phyloP scores from a whole-genome alignment of 441 rosid genomes.

The Capsella rubella region DNA sequence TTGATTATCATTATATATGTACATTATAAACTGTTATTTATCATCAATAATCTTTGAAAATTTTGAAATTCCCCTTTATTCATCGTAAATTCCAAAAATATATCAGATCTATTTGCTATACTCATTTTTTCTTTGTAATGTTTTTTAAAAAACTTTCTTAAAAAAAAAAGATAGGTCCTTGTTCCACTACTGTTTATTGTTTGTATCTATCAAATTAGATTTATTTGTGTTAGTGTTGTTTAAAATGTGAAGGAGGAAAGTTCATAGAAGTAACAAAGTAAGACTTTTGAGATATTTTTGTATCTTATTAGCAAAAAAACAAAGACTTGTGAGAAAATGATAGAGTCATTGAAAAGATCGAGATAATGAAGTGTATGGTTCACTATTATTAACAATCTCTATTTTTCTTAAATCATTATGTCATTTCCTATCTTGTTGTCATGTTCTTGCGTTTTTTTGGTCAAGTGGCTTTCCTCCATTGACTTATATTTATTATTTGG shows the following conservation, averaged over 20 bases:
- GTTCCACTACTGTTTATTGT: background rate
- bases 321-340: constrained; percentile 25
- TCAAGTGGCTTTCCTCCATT: constrained; percentile 42
- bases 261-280: constrained; percentile 26
- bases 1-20: background rate
- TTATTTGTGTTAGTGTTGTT: background rate
- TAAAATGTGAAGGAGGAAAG: constrained; percentile 25
- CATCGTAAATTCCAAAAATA: background rate
- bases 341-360: constrained; percentile 32
- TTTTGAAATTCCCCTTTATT: no score
- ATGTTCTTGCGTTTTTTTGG: constrained; percentile 29
- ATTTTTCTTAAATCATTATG: background rate
- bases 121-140: background rate
- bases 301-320: no score
- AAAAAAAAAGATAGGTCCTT: background rate
- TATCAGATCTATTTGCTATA: background rate
- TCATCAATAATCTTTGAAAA: background rate
- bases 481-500: constrained; percentile 23
- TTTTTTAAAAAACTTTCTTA: background rate
- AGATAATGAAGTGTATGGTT: constrained; percentile 38
- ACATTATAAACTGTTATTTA: background rate
- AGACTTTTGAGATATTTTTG: constrained; percentile 3
- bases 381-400: constrained; percentile 17
- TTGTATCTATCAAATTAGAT: background rate
- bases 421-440: constrained; percentile 14